Evolutionary conservation across 495 filamentous ascomycete species (phyloP), one percentile per base, ranked within the genome.

Genomic region (Neurospora cerealis): DNA sequence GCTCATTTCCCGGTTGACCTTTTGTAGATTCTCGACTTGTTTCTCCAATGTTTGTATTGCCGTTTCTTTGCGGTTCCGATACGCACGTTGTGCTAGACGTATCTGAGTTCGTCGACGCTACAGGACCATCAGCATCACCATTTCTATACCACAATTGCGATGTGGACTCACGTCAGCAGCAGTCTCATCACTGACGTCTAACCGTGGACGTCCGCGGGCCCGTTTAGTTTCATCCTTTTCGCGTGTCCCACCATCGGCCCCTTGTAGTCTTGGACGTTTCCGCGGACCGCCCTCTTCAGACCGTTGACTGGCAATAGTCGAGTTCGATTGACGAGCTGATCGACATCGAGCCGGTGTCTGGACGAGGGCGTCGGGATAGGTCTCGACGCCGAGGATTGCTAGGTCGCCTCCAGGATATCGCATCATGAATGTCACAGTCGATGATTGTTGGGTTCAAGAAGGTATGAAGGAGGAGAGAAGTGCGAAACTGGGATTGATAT

Each of bases 51-150:
- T 88, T n/a, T 88, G 86, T 70, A 96, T 93, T 4, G 91, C 92
- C 32, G 87, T 92, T 79, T 97, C 93, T 79, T 96, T 95, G 19
- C 93, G 90, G 75, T 92, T 89, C 11, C 93, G 89, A 77, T 97
- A 96, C 2, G 93, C 93, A 40, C 93, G 86, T 78, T 97, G 93
- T 11, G 93, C 93, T 72, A 96, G 86, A 44, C 93, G 89, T 72
- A 95, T 95, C 82, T 97, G 93, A n/a, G 91, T 94, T 70, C 93
- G 88, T 41, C 93, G 89, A 69, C 93, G 89, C 93, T 97, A 77
- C 36, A 73, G 71, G 8, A 39, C 71, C 74, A 71, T 76, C 72
- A 71, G 73, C 62, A 75, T 74, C 41, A 79, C 66, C 34, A 8
- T 41, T 77, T 70, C 74, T 9, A 70, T 46, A 54, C 42, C 72